Conservation (phyloP, 306 rosid species). For the Dryas alaskensis region DNA sequence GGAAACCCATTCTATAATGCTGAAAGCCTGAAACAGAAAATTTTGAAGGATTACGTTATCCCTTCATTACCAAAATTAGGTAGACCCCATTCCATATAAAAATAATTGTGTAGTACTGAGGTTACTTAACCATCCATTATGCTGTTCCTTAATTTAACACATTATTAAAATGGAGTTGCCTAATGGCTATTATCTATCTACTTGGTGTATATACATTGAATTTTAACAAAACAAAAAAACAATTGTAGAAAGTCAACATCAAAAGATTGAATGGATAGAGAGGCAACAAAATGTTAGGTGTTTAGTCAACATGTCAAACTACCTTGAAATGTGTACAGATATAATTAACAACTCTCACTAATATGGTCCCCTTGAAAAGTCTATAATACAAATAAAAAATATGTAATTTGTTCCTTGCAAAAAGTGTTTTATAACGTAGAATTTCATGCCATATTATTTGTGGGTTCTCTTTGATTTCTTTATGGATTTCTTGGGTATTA, state of each 20-base stretch:
- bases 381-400: background rate
- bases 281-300: background rate
- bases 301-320: background rate
- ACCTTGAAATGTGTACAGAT: background rate
- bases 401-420: no score
- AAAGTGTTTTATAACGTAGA: no score
- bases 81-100: constrained; percentile 1
- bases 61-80: background rate
- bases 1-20: background rate
- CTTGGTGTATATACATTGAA: background rate
- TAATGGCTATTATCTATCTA: background rate
- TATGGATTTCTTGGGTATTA: no score
- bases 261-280: background rate
- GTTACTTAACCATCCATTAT: no score
- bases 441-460: no score
- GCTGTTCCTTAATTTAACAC: background rate
- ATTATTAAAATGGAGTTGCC: background rate
- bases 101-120: background rate
- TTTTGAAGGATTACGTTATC: constrained; percentile 6
- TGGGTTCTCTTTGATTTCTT: no score
- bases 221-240: background rate
- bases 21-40: background rate
- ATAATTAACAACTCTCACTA: no score
- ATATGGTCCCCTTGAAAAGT: background rate
- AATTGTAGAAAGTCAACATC: background rate